A percentile compares a stretch with the other conserved stretches of the same genome.
These are phyloP conservation scores for Coemansia sp. DNA, from an alignment of 192 early-diverging fungal species.

Conservation along the genomic window DNA sequence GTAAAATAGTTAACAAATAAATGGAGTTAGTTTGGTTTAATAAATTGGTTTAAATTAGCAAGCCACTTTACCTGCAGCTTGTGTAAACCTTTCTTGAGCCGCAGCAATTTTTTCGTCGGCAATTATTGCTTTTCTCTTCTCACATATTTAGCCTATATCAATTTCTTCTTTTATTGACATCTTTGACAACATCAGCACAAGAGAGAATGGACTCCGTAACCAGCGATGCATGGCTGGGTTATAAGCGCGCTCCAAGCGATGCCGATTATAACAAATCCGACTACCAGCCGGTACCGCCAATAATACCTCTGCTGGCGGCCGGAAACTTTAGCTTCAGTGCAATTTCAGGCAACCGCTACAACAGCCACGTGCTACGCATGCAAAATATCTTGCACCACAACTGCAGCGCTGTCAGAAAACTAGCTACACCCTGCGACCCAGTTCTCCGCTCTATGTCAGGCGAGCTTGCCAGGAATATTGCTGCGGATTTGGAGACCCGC, in stretches of 20 bases:
- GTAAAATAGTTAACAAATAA: no score
- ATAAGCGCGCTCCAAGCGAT: no score
- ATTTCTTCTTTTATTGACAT: not conserved
- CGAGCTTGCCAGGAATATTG: not conserved
- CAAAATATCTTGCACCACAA: not conserved
- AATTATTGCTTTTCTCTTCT: not conserved
- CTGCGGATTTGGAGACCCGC: not conserved
- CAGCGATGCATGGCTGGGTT: no score
- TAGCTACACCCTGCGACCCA: not conserved
- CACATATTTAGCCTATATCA: not conserved
- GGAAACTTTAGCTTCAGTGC: not conserved
- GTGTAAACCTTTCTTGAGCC: not conserved
- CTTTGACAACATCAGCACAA: not conserved
- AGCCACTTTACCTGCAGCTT: not conserved
- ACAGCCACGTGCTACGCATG: not conserved
- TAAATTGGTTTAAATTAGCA: not conserved
- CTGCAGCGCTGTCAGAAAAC: not conserved
- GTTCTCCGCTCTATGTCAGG: not conserved
- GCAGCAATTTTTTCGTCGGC: not conserved
- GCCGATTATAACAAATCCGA: not conserved
- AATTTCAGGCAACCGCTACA: not conserved
- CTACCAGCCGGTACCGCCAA: not conserved
- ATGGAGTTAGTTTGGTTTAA: no score
- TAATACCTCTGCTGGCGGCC: not conserved
- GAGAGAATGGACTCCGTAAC: not conserved